Evolutionary conservation across 257 asterid species (phyloP).

Genomic region (Eustoma russellianum): DNA sequence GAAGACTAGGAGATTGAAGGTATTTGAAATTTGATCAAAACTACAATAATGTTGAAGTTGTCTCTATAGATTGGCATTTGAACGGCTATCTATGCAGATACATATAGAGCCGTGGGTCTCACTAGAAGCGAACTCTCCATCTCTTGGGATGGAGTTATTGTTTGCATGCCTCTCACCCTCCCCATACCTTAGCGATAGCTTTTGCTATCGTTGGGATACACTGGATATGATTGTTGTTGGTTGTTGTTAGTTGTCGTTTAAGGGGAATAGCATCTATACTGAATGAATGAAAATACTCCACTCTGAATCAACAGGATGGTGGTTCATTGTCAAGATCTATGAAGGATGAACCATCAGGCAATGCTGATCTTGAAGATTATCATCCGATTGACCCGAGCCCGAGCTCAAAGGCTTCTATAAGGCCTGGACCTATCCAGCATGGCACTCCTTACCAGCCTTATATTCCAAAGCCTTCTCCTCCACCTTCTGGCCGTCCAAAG

Average conservation of each 20-base stretch:
- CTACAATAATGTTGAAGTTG: no score
- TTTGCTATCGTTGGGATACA: no score
- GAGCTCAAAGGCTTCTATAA: slow-evolving; percentile 53
- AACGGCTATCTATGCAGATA: no score
- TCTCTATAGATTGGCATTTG: no score
- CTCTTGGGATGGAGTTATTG: no score
- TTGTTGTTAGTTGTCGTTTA: neutral
- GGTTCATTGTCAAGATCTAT: neutral
- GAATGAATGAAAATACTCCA: neutral
- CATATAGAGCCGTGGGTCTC: no score
- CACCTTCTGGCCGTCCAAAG: slow-evolving; percentile 34
- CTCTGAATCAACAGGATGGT: slow-evolving; percentile 20
- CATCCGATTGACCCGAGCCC: slow-evolving; percentile 74
- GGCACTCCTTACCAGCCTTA: slow-evolving; percentile 80
- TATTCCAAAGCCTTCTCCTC: slow-evolving; percentile 73
- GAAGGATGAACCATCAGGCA: slow-evolving; percentile 11
- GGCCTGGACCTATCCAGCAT: slow-evolving; percentile 76
- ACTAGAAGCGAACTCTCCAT: no score
- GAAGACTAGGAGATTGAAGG: slow-evolving; percentile 58
- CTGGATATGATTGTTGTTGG: no score
- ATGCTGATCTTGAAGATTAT: slow-evolving; percentile 48
- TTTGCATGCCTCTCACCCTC: no score
- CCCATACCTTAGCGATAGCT: no score
- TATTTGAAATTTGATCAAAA: slow-evolving; percentile 6
- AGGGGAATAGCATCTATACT: neutral